phyloP scores from a whole-genome alignment of 306 rosid genomes.

The Fragaria ananassa region DNA sequence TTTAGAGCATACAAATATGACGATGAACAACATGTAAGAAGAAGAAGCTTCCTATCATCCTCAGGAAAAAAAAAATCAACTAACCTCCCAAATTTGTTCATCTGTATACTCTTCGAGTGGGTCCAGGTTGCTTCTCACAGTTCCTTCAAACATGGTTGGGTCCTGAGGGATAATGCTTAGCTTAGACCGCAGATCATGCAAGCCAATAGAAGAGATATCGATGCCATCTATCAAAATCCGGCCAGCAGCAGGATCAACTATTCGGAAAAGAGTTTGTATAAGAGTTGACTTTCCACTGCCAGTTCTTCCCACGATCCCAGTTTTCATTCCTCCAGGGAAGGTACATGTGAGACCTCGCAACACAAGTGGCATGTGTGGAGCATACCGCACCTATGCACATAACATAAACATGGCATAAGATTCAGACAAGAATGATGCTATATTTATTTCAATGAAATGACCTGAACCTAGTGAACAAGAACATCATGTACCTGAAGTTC shows the following conservation, averaged over 20 bases:
- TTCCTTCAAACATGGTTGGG: constrained; percentile 96
- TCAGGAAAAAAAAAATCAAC: constrained; percentile 15
- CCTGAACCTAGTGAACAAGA: neutral
- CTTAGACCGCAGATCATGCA: constrained; percentile 75
- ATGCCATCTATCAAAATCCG: constrained; percentile 54
- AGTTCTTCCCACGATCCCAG: constrained; percentile 90
- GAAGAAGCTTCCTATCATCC: neutral
- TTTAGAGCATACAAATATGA: neutral
- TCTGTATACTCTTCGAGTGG: constrained; percentile 78
- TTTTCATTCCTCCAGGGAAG: constrained; percentile 67
- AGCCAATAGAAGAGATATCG: constrained; percentile 61
- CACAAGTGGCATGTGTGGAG: constrained; percentile 85
- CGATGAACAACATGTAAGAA: neutral
- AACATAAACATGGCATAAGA: neutral
- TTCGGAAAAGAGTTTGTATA: constrained; percentile 69
- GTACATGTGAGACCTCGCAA: constrained; percentile 71
- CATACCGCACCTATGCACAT: constrained; percentile 67
- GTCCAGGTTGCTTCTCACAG: constrained; percentile 76
- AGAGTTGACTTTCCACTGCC: constrained; percentile 88
- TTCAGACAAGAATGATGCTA: neutral
- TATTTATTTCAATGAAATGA: neutral
- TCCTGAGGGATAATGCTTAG: constrained; percentile 91
- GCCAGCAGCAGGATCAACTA: constrained; percentile 60
- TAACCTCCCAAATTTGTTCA: constrained; percentile 84
- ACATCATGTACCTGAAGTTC: constrained; percentile 57